Conservation (phyloP, 2,329 filamentous ascomycete species). For the Parastagonospora avenae region DNA sequence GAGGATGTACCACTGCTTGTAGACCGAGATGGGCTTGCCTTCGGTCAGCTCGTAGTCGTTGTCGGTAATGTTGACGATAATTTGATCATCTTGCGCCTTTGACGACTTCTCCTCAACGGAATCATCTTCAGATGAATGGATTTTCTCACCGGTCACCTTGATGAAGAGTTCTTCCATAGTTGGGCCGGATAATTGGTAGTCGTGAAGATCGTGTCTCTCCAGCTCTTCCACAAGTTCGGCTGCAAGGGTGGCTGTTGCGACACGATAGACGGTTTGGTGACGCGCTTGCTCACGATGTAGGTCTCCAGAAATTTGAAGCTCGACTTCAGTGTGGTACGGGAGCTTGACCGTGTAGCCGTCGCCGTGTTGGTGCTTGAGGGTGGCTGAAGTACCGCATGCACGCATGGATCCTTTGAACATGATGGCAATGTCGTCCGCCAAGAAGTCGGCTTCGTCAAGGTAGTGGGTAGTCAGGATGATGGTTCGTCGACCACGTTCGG, state of each 20-base stretch:
- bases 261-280: conserved; percentile 75
- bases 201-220: conserved; percentile 67
- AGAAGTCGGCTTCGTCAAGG: conserved; percentile 6
- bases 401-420: conserved; percentile 71
- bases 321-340: conserved; percentile 14
- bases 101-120: conserved; percentile 34
- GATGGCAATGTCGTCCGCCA: conserved; percentile 5
- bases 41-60: conserved; percentile 57
- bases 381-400: conserved; percentile 79
- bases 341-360: conserved; percentile 66
- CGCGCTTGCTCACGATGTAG: conserved; percentile 54
- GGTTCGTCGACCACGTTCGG: conserved; percentile 77
- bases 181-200: conserved; percentile 84
- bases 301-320: conserved; percentile 15
- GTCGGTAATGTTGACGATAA: conserved; percentile 2
- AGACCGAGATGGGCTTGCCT: conserved; percentile 70
- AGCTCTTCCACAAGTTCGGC: conserved; percentile 71
- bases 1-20: conserved; percentile 71
- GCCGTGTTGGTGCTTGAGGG: conserved; percentile 77
- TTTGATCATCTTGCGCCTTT: conserved; percentile 8
- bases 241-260: conserved; percentile 70
- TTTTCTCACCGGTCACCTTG: conserved; percentile 73
- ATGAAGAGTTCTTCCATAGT: conserved; percentile 92
- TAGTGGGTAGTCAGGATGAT: conserved; percentile 87
- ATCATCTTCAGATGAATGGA: conserved; percentile 35